Evolutionary conservation across 2,329 filamentous ascomycete genomes (phyloP), one percentile per base, ranked within the genome.

Genomic region (Penicillium sp.): DNA sequence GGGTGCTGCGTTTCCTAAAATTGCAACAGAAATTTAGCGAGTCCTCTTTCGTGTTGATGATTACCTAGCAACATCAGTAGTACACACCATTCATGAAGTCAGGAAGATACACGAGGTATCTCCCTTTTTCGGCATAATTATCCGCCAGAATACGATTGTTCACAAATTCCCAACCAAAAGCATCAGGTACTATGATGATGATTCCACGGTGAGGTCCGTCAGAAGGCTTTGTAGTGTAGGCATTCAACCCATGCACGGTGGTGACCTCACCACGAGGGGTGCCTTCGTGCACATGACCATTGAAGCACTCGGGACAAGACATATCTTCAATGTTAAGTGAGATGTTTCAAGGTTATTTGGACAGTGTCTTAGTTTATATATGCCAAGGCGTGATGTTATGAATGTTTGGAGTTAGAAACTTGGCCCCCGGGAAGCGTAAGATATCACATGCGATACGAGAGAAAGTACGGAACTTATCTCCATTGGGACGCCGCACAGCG

Each of bases 71-170:
- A 29, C 4, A 16, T 42, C 2, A 3, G 14, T 67, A 61, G 36
- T 16, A 38, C 54, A 29, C 57, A 77, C 78, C 79, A 55, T 75
- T 69, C 76, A 85, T 84, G 49, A 86, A 83, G 52, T 86, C 82
- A 0, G 83, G 83, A n/a, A 82, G 59, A 56, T 82, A 81, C 34
- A 85, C 81, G 8, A 68, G 71, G 62, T 77, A 83, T 13, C 71
- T 70, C 4, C 77, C 77, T 61, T 79, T 79, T 54, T 75, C 72
- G n/a, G 82, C 81, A 60, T 83, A 83, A 40, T 70, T 68, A 61
- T 86, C 83, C 5, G 81, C 81, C 32, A 85, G 66, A 5, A 84
- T 67, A 36, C 79, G 75, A 48, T 76, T 77, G 67, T 85, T 85
- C 21, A 77, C 68, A 57, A 85, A 79, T 2, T 75, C 71, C 77